Base-by-base conservation (phyloP, 306 rosid genomes). In the Begonia fuchsioides region DNA sequence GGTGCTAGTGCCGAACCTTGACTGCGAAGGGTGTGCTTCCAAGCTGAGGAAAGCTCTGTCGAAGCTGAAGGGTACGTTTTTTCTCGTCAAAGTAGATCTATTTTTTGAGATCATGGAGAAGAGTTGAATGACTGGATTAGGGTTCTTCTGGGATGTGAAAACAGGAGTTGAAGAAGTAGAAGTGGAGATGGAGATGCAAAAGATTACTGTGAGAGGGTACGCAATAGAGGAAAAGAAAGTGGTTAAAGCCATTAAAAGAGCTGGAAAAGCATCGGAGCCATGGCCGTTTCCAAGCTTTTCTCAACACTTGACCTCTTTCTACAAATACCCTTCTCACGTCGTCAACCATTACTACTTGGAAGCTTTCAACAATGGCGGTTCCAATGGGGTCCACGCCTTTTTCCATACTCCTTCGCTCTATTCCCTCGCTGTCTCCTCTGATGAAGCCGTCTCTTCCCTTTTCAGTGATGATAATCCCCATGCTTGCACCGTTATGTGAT, bases 1-100 rank as follows among this genome's bases (percentile, higher is more conserved):
- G 64, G 87, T 84, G 49, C 81, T 93, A 81, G 97, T 90, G 53
- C 87, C 95, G 15, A 90, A 90, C 61, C 95, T 90, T 47, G 97
- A 90, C 55, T 90, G 97, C 55, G 93, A 90, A 51, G 97, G 95
- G 39, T 84, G 97, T 57, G 93, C 97, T 67, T 63, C 92, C 0
- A 90, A 90, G 75, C 41, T 90, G 44, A 90, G 70, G 79, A 84
- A 65, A 67, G 77, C 84, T 17, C 75, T 90, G 63, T 54, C 72
- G 62, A 90, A 90, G 57, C 79, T 90, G 47, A 90, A 90, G 81
- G 97, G 97, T 90, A 69, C 43, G 32, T 20, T 20, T 20, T 20
- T n/a, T 26, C 3, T 26, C 35, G 8, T 26, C 35, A 26, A 26
- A 26, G 35, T 26, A 15, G 3, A 26, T 26, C 8, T 26, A 26